phyloP scores from a whole-genome alignment of 768 basidiomycete species.

The Trametes coccinea region DNA sequence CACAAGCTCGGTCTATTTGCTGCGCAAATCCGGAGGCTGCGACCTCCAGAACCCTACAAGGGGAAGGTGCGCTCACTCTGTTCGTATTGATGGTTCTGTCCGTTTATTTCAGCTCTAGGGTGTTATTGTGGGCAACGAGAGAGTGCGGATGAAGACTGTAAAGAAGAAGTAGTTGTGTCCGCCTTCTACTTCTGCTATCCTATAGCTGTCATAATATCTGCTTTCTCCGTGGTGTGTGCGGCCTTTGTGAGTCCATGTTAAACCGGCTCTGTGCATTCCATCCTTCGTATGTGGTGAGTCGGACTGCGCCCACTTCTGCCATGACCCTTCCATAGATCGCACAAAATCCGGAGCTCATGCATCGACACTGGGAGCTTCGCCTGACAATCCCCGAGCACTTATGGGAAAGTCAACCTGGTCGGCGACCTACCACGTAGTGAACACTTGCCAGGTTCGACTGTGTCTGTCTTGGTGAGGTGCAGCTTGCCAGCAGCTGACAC shows the following conservation, averaged over 20 bases:
- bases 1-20: conserved; percentile 86
- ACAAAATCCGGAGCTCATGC: background rate
- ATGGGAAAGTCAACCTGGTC: too few species aligned
- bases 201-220: conserved; percentile 7
- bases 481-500: too few species aligned
- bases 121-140: conserved; percentile 92
- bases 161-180: conserved; percentile 82
- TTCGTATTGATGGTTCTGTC: conserved; percentile 7
- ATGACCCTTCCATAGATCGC: background rate
- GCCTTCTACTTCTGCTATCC: conserved; percentile 2
- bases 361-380: background rate
- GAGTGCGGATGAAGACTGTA: conserved; percentile 85
- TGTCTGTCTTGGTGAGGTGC: background rate
- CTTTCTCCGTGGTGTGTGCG: background rate
- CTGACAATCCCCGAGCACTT: too few species aligned
- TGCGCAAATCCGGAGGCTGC: conserved; percentile 77
- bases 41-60: conserved; percentile 96
- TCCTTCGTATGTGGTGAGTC: too few species aligned
- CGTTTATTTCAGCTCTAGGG: conserved; percentile 51
- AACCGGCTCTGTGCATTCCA: too few species aligned
- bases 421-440: background rate
- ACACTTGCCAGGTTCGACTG: too few species aligned
- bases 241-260: background rate
- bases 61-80: conserved; percentile 72
- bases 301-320: too few species aligned